Evolutionary conservation across 768 basidiomycete species (phyloP).

Genomic region (Punctularia strigosozonata): DNA sequence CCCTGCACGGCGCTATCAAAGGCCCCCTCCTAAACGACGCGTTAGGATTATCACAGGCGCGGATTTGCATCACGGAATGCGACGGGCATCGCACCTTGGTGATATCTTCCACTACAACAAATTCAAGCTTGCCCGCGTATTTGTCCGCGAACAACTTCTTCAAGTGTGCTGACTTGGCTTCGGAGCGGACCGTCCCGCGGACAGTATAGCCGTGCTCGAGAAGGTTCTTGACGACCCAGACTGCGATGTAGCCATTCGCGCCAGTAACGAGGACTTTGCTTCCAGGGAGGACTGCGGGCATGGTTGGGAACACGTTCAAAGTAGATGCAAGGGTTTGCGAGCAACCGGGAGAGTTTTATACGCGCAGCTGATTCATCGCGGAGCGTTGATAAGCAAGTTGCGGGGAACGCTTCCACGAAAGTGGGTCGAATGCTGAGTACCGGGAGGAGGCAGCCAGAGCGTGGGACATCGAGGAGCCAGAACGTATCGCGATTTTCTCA

Average conservation of each 20-base stretch:
- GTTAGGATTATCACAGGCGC: background rate
- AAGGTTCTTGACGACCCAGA: conserved; percentile 19
- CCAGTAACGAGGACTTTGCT: conserved; percentile 6
- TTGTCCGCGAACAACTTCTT: conserved; percentile 20
- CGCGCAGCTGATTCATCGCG: too few relatives aligned
- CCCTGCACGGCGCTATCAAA: conserved; percentile 38
- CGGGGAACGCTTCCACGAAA: too few relatives aligned
- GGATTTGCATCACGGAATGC: background rate
- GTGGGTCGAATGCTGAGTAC: too few relatives aligned
- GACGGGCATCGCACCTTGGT: conserved; percentile 18
- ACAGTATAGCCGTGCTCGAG: conserved; percentile 26
- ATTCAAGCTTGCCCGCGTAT: conserved; percentile 24
- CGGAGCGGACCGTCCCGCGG: conserved; percentile 32
- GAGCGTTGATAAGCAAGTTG: too few relatives aligned
- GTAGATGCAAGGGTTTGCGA: too few relatives aligned
- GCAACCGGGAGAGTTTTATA: too few relatives aligned
- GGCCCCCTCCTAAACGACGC: conserved; percentile 12
- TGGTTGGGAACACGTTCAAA: too few relatives aligned
- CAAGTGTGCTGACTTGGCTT: conserved; percentile 31
- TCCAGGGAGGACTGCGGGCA: conserved; percentile 1
- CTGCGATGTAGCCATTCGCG: conserved; percentile 9
- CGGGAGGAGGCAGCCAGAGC: too few relatives aligned
- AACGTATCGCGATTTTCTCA: too few relatives aligned
- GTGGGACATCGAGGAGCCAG: too few relatives aligned
- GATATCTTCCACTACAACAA: conserved; percentile 36